phyloP scores from a whole-genome alignment of 2,329 filamentous ascomycete genomes.

The Aureobasidium sp. region DNA sequence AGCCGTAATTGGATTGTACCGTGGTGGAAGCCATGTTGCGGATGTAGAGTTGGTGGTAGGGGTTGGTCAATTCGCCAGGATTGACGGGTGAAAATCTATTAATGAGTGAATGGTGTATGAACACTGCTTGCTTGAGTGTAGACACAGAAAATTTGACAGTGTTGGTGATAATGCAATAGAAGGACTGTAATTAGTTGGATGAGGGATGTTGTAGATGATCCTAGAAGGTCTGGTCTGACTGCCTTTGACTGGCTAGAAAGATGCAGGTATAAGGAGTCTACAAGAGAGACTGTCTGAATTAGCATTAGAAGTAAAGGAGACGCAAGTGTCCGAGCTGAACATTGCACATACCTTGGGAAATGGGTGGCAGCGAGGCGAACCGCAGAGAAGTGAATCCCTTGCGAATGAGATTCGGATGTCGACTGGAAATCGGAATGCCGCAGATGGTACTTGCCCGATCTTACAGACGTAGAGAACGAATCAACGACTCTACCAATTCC shows the following conservation, averaged over 20 bases:
- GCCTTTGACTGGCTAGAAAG: conserved; percentile 21
- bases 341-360: conserved; percentile 40
- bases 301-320: background rate
- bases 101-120: conserved; percentile 20
- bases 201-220: conserved; percentile 26
- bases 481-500: conserved; percentile 45
- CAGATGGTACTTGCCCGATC: conserved; percentile 26
- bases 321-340: conserved; percentile 11
- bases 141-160: conserved; percentile 32
- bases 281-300: conserved; percentile 15
- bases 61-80: conserved; percentile 43
- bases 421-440: conserved; percentile 30
- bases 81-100: conserved; percentile 30
- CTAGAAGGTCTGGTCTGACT: conserved; percentile 8
- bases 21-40: conserved; percentile 50
- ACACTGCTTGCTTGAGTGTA: conserved; percentile 16
- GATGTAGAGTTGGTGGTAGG: conserved; percentile 33
- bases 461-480: conserved; percentile 42
- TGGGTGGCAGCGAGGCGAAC: conserved; percentile 36
- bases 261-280: conserved; percentile 26
- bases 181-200: conserved; percentile 53
- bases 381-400: conserved; percentile 17
- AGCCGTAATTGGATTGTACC: conserved; percentile 48
- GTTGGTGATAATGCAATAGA: conserved; percentile 37
- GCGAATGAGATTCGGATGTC: conserved; percentile 20